phyloP scores from a whole-genome alignment of 805 yeast species.

The Schwanniomyces yamadae region DNA sequence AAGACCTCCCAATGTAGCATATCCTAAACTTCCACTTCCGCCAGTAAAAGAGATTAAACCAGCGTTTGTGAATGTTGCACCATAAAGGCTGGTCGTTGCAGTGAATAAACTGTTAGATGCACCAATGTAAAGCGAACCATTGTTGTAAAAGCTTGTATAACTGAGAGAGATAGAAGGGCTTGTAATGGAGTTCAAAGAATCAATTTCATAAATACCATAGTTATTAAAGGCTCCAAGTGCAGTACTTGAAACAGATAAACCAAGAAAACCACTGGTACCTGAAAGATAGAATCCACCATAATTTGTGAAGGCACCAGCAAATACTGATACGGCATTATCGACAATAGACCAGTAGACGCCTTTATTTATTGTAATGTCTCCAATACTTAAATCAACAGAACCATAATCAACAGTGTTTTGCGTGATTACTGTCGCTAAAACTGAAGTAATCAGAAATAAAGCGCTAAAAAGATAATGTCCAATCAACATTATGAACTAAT shows the following conservation, averaged over 20 bases:
- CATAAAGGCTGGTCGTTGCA: slow-evolving; percentile 8
- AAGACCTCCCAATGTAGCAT: slow-evolving; percentile 3
- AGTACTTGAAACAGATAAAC: slow-evolving; percentile 5
- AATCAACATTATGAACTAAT: no score
- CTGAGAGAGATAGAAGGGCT: slow-evolving; percentile 14
- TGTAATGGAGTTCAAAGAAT: not conserved
- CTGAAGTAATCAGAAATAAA: not conserved
- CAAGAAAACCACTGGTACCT: slow-evolving; percentile 9
- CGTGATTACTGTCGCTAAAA: not conserved
- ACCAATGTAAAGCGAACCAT: slow-evolving; percentile 19
- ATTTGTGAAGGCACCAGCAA: slow-evolving; percentile 20
- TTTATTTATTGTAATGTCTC: slow-evolving; percentile 15
- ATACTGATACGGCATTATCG: slow-evolving; percentile 16
- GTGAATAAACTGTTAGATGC: slow-evolving; percentile 13
- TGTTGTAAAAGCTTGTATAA: slow-evolving; percentile 19
- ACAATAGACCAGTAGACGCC: slow-evolving; percentile 27
- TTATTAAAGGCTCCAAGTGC: slow-evolving; percentile 18
- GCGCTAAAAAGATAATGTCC: not conserved
- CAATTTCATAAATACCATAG: slow-evolving; percentile 7
- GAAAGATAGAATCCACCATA: slow-evolving; percentile 24
- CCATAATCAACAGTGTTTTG: not conserved
- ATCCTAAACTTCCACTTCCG: slow-evolving; percentile 4
- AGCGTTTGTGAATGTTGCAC: slow-evolving; percentile 16
- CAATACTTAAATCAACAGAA: slow-evolving; percentile 10
- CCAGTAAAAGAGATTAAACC: slow-evolving; percentile 19